Evolutionary conservation across 352 stramenopile genomes (phyloP).

Genomic region (Lagenidium giganteum): DNA sequence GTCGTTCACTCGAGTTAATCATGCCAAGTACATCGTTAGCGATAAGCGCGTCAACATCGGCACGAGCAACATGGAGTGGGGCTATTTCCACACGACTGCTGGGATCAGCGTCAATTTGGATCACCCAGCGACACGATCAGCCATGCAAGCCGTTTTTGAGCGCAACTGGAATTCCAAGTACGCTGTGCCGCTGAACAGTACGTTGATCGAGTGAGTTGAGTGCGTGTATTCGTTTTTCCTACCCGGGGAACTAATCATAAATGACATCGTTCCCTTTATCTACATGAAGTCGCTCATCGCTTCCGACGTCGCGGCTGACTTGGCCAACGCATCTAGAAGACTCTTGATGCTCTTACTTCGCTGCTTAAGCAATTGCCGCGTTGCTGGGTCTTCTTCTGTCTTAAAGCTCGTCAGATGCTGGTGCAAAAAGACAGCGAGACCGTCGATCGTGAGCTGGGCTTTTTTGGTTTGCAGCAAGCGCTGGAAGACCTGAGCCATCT

Average conservation of each 20-base stretch:
- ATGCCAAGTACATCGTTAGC: conserved; percentile 84
- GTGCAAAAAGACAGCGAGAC: conserved; percentile 74
- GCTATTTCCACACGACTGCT: conserved; percentile 83
- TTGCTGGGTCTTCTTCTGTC: conserved; percentile 29
- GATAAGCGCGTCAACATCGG: conserved; percentile 77
- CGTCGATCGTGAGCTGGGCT: conserved; percentile 71
- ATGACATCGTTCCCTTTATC: not conserved
- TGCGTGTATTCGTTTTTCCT: not conserved
- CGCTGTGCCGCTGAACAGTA: conserved; percentile 24
- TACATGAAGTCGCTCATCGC: conserved; percentile 51
- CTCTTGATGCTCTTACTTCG: conserved; percentile 62
- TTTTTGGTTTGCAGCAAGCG: conserved; percentile 77
- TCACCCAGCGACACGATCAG: conserved; percentile 37
- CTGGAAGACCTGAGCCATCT: conserved; percentile 71
- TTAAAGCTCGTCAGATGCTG: conserved; percentile 69
- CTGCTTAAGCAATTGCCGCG: conserved; percentile 43
- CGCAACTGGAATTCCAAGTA: conserved; percentile 78
- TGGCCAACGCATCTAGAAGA: conserved; percentile 62
- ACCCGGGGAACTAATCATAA: not conserved
- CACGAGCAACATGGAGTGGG: conserved; percentile 86
- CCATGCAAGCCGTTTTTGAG: conserved; percentile 60
- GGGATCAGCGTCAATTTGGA: conserved; percentile 79
- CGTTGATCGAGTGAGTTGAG: not conserved
- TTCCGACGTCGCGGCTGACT: conserved; percentile 40
- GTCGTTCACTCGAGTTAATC: conserved; percentile 72